These are phyloP conservation scores for Lentinula raphanica DNA, from an alignment of 768 basidiomycete species.

Conservation along the genomic window DNA sequence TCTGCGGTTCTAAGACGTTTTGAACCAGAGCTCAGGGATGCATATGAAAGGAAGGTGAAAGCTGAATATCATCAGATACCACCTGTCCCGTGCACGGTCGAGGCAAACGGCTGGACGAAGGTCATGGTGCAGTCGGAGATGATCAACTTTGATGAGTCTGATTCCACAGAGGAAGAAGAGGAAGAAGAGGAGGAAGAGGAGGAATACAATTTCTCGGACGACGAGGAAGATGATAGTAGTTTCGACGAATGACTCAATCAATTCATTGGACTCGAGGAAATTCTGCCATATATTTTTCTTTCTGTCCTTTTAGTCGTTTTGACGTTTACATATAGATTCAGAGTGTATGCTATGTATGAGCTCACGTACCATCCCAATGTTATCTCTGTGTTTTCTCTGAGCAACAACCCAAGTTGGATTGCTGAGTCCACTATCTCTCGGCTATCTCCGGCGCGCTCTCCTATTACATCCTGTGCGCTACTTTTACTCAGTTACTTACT, in stretches of 20 bases:
- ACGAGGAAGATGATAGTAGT: not conserved
- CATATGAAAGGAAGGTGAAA: not conserved
- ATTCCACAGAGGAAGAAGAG: constrained; percentile 4
- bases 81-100: not conserved
- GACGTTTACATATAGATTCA: not conserved
- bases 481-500: not conserved
- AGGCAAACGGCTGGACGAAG: not conserved
- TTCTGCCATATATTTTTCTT: no score
- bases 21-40: not conserved
- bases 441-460: not conserved
- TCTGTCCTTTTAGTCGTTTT: no score
- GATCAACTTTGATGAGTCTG: not conserved
- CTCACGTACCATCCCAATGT: not conserved
- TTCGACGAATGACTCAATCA: not conserved
- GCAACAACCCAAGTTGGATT: not conserved
- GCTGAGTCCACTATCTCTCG: not conserved
- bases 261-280: no score
- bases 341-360: not conserved
- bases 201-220: not conserved
- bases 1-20: constrained; percentile 1
- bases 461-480: not conserved
- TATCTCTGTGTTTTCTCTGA: not conserved
- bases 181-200: no score
- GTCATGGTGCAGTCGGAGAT: constrained; percentile 2
- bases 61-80: not conserved